Conservation (phyloP, 2,329 filamentous ascomycete species). For the Fusarium decemcellulare region DNA sequence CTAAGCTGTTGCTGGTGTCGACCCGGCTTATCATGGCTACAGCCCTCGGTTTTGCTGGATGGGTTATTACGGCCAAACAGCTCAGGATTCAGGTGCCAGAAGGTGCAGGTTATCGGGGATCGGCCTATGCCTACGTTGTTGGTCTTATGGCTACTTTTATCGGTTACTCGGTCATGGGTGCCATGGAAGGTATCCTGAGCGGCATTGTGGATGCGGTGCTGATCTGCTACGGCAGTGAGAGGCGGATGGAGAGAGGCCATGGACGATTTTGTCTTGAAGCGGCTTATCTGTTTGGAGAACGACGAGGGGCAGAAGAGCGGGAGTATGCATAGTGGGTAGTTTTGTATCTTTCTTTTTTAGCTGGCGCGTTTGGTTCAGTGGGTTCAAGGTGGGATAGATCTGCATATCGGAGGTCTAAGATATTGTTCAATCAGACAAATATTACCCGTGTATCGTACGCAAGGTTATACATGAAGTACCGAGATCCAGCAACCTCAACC, state of each 20-base stretch:
- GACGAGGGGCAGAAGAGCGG: conserved; percentile 50
- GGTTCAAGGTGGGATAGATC: conserved; percentile 35
- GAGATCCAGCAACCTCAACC: too few species aligned
- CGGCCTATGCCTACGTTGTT: conserved; percentile 94
- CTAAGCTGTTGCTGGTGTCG: conserved; percentile 92
- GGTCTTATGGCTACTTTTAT: conserved; percentile 94
- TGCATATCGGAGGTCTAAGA: conserved; percentile 14
- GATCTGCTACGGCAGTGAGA: conserved; percentile 95
- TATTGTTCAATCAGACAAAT: conserved; percentile 12
- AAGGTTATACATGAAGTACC: neutral
- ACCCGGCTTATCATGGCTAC: conserved; percentile 93
- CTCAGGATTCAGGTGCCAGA: conserved; percentile 73
- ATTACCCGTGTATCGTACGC: neutral
- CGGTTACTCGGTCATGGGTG: conserved; percentile 92
- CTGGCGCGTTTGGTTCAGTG: conserved; percentile 31
- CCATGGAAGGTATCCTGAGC: conserved; percentile 89
- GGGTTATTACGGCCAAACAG: conserved; percentile 91
- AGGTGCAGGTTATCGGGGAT: conserved; percentile 75
- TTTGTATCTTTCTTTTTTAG: conserved; percentile 22
- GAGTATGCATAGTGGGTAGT: conserved; percentile 45
- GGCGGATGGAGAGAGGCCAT: conserved; percentile 74
- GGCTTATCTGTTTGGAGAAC: conserved; percentile 86
- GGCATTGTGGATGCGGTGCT: conserved; percentile 91
- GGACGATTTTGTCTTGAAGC: conserved; percentile 93
- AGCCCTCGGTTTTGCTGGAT: conserved; percentile 93